Conservation (phyloP, 1,284 basidiomycete genomes). For the Limonomyces culmigenus region DNA sequence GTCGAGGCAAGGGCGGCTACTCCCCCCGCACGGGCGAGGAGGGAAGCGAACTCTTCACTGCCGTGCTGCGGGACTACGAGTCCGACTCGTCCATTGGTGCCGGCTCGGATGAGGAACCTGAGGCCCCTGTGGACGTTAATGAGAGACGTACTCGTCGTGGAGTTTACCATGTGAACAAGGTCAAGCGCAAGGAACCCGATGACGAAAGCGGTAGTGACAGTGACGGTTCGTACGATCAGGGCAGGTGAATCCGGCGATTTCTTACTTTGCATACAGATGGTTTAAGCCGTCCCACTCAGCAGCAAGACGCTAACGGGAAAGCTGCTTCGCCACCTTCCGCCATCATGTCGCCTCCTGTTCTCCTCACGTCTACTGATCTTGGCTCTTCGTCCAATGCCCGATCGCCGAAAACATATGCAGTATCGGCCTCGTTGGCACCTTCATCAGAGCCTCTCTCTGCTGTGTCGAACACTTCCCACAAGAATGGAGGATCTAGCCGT, state of each 20-base stretch:
- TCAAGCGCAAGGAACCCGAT: constrained; percentile 35
- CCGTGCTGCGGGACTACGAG: too few relatives aligned
- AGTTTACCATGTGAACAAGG: constrained; percentile 52
- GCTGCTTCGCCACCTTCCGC: constrained; percentile 29
- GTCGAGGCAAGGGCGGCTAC: constrained; percentile 58
- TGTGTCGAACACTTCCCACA: too few relatives aligned
- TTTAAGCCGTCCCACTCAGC: not conserved
- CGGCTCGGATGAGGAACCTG: constrained; percentile 18
- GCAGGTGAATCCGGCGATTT: not conserved
- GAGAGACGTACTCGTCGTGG: constrained; percentile 62
- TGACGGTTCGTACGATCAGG: constrained; percentile 11
- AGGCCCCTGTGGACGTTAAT: constrained; percentile 33
- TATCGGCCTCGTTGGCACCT: too few relatives aligned
- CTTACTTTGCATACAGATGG: constrained; percentile 4
- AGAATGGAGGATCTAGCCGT: too few relatives aligned
- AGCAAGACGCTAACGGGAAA: constrained; percentile 6
- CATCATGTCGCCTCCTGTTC: constrained; percentile 43
- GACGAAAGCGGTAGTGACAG: constrained; percentile 34
- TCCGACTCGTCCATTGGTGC: constrained; percentile 10
- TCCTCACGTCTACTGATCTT: too few relatives aligned
- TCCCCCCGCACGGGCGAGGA: constrained; percentile 35
- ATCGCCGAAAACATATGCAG: too few relatives aligned
- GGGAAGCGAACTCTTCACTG: constrained; percentile 22
- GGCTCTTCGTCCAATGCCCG: too few relatives aligned
- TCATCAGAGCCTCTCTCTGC: too few relatives aligned